Base-by-base conservation (phyloP, 2,329 filamentous ascomycete genomes). In the Leptosphaerulina australis region DNA sequence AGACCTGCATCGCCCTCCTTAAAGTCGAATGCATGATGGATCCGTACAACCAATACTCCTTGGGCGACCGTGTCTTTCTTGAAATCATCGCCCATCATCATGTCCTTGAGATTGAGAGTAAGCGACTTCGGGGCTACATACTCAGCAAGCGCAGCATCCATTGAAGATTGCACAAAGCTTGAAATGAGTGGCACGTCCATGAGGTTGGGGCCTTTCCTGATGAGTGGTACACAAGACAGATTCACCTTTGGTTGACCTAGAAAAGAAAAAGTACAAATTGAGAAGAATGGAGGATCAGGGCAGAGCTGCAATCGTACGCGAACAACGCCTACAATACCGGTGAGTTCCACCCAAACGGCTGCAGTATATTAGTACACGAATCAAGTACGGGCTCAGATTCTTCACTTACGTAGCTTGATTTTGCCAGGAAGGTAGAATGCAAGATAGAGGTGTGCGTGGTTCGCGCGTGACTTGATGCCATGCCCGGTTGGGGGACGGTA, bases 121-220 rank as follows among this genome's bases (percentile, higher is more conserved):
- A 90, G 72, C 46, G 85, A 88, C 73, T 89, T 90, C 0, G 88
- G 88, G 0, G 88, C 88, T 1, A 91, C 88, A 56, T 90, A 91
- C 65, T 90, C 83, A 0, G 87, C 85, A 64, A 90, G 79, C 0
- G 88, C 87, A 1, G 88, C 87, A 58, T 90, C 86, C 40, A 91
- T 84, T 1, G 87, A 83, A 0, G 84, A 87, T 60, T 91, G 87
- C 2, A 91, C 87, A 59, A 91, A 91, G 18, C 85, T 85, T 15
- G 84, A 88, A 53, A 91, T 87, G 21, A 91, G 76, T 0, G 88
- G 88, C 0, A 91, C 77, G 58, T 91, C 85, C 83, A 91, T 90
- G 36, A 91, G 79, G 62, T 90, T 90, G 24, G 88, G 77, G 0
- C 82, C 85, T 47, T 83, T 83, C 66, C 85, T 87, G 36, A 84